Percentiles rank a stretch among this genome's conserved stretches.
phyloP scores from a whole-genome alignment of 371 early-diverging fungal species.

The Mucor racemosus region DNA sequence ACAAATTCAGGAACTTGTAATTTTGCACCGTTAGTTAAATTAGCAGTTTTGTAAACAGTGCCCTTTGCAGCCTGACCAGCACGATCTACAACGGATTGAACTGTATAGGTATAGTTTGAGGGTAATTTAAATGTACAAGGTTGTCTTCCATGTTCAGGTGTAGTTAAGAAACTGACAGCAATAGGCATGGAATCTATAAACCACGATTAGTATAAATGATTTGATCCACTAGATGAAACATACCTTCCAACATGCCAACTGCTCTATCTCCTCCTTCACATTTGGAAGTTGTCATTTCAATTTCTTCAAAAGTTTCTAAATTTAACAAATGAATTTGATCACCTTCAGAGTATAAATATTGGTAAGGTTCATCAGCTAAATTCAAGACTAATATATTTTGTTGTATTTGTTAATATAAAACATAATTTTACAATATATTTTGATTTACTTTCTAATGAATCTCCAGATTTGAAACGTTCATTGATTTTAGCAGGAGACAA shows the following conservation, averaged over 20 bases:
- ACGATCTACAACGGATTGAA: constrained; percentile 44
- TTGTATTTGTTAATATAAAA: no score
- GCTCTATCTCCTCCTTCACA: constrained; percentile 64
- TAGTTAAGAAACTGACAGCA: constrained; percentile 49
- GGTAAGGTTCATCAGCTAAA: constrained; percentile 66
- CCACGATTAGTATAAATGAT: not conserved
- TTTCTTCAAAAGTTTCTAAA: constrained; percentile 74
- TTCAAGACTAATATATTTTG: constrained; percentile 47
- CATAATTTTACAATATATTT: not conserved
- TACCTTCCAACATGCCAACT: constrained; percentile 50
- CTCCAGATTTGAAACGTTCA: constrained; percentile 69
- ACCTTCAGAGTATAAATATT: constrained; percentile 74
- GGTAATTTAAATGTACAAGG: constrained; percentile 53
- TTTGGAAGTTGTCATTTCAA: constrained; percentile 56
- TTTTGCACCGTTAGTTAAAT: constrained; percentile 71
- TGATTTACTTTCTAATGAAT: constrained; percentile 62
- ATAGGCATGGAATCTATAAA: constrained; percentile 51
- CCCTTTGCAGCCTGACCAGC: constrained; percentile 76
- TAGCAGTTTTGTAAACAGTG: constrained; percentile 73
- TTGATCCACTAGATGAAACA: not conserved
- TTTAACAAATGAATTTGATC: constrained; percentile 69
- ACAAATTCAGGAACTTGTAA: constrained; percentile 86
- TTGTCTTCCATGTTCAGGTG: constrained; percentile 46
- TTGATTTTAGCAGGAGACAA: constrained; percentile 55
- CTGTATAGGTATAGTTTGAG: constrained; percentile 42